Percentiles rank a stretch among this genome's conserved stretches.
Evolutionary conservation across 2,329 filamentous ascomycete genomes (phyloP).

Genomic region (Didymella pinodella): DNA sequence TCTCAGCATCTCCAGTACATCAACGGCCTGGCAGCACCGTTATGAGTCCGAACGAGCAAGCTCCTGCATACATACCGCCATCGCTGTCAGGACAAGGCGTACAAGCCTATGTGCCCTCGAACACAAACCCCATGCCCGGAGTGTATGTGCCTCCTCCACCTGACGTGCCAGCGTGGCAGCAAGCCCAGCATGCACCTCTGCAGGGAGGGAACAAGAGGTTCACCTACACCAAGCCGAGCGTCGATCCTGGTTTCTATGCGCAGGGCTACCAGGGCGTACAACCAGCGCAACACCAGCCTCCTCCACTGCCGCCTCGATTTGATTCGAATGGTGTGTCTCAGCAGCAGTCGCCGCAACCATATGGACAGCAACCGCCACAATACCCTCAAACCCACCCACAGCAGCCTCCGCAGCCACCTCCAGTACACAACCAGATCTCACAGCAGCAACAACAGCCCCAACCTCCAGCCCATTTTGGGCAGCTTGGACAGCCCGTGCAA

Average conservation of each 20-base stretch:
- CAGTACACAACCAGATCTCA: slow-evolving; percentile 9
- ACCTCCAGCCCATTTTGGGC: slow-evolving; percentile 25
- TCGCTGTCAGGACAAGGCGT: slow-evolving; percentile 45
- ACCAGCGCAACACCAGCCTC: slow-evolving; percentile 22
- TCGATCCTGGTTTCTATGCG: slow-evolving; percentile 37
- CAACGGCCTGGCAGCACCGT: slow-evolving; percentile 35
- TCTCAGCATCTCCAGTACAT: slow-evolving; percentile 27
- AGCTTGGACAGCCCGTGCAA: slow-evolving; percentile 29
- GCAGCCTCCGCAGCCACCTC: slow-evolving; percentile 20
- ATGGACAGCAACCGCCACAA: slow-evolving; percentile 24
- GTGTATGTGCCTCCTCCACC: slow-evolving; percentile 49
- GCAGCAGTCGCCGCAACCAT: slow-evolving; percentile 28
- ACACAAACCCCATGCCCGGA: slow-evolving; percentile 47
- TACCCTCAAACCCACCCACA: slow-evolving; percentile 10
- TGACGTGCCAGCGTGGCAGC: slow-evolving; percentile 49
- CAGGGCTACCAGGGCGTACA: slow-evolving; percentile 39
- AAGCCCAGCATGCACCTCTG: slow-evolving; percentile 46
- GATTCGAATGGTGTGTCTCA: slow-evolving; percentile 18
- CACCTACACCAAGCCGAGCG: slow-evolving; percentile 41
- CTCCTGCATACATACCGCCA: slow-evolving; percentile 45
- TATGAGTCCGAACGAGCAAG: slow-evolving; percentile 44
- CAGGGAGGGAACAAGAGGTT: slow-evolving; percentile 44
- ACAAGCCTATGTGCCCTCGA: slow-evolving; percentile 45
- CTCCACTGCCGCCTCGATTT: slow-evolving; percentile 25
- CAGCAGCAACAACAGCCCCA: slow-evolving; percentile 28